Evolutionary conservation across 2,329 filamentous ascomycete species (phyloP).

Genomic region (Scolecobasidium constrictum): DNA sequence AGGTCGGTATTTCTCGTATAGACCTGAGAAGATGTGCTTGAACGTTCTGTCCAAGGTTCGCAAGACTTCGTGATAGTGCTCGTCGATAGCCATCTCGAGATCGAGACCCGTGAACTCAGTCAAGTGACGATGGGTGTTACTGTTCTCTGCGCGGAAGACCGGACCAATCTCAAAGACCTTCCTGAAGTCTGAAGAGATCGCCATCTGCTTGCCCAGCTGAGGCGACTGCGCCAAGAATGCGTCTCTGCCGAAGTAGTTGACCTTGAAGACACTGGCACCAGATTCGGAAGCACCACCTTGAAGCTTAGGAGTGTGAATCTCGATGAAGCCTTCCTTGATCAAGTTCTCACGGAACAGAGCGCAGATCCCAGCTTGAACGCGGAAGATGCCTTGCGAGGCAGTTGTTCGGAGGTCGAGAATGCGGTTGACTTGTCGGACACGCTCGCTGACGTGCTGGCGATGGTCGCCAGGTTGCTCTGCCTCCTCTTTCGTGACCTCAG

Average conservation of each 20-base stretch:
- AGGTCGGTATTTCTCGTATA: conserved; percentile 56
- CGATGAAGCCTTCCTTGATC: conserved; percentile 68
- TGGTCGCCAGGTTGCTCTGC: conserved; percentile 45
- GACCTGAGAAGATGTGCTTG: conserved; percentile 64
- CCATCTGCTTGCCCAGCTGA: conserved; percentile 88
- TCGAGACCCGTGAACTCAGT: conserved; percentile 92
- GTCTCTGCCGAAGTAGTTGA: conserved; percentile 80
- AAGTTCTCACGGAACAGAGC: conserved; percentile 70
- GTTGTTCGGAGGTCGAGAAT: conserved; percentile 80
- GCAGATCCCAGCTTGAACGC: conserved; percentile 70
- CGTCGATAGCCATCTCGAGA: conserved; percentile 82
- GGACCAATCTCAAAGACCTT: conserved; percentile 83
- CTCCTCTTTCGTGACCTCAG: conserved; percentile 49
- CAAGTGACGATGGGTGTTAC: conserved; percentile 87
- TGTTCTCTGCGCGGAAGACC: conserved; percentile 90
- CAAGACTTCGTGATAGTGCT: conserved; percentile 83
- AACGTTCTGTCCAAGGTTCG: conserved; percentile 67
- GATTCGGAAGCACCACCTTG: conserved; percentile 86
- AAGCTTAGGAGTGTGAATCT: conserved; percentile 89
- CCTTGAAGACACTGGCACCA: conserved; percentile 80
- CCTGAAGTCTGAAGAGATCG: conserved; percentile 78
- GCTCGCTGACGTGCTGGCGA: conserved; percentile 54
- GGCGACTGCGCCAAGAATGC: conserved; percentile 88
- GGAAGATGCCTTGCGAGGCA: conserved; percentile 77
- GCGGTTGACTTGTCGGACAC: conserved; percentile 66